Percentiles rank a stretch among this genome's conserved stretches.
Conservation (phyloP, 106 monocot genomes). For the Alisma plantagoaquatica region DNA sequence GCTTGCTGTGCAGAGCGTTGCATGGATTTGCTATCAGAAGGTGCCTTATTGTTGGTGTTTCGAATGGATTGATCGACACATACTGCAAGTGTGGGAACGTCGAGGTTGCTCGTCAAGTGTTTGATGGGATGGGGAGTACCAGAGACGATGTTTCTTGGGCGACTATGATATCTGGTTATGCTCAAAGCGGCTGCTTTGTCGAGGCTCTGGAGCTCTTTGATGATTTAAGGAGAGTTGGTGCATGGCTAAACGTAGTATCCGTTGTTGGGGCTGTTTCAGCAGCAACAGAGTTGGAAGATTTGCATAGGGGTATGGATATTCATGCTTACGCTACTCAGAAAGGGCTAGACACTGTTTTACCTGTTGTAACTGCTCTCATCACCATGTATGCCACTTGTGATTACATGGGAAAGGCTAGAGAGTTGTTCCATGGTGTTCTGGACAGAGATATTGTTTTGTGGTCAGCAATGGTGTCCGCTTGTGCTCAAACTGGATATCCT, state of each 20-base stretch:
- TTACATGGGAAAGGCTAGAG: constrained; percentile 31
- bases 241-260: constrained; percentile 33
- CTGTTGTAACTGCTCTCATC: constrained; percentile 33
- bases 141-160: constrained; percentile 63
- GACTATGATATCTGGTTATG: constrained; percentile 65
- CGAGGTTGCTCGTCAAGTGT: constrained; percentile 27
- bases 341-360: constrained; percentile 25
- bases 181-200: constrained; percentile 20
- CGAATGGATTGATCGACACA: constrained; percentile 59
- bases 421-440: constrained; percentile 34
- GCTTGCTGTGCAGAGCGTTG: constrained; percentile 27
- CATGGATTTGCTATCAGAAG: constrained; percentile 50
- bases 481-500: constrained; percentile 29
- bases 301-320: constrained; percentile 34
- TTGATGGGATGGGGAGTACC: constrained; percentile 24
- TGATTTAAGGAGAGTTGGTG: constrained; percentile 14
- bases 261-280: constrained; percentile 52
- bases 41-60: constrained; percentile 12
- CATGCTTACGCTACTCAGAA: constrained; percentile 28
- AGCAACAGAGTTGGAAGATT: constrained; percentile 49
- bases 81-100: constrained; percentile 54
- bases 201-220: constrained; percentile 54
- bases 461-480: constrained; percentile 75
- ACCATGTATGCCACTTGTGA: constrained; percentile 66
- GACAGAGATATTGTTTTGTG: constrained; percentile 62